These are phyloP conservation scores for Candida pseudofarinosa DNA, from an alignment of 805 yeast species.

Conservation along the genomic window DNA sequence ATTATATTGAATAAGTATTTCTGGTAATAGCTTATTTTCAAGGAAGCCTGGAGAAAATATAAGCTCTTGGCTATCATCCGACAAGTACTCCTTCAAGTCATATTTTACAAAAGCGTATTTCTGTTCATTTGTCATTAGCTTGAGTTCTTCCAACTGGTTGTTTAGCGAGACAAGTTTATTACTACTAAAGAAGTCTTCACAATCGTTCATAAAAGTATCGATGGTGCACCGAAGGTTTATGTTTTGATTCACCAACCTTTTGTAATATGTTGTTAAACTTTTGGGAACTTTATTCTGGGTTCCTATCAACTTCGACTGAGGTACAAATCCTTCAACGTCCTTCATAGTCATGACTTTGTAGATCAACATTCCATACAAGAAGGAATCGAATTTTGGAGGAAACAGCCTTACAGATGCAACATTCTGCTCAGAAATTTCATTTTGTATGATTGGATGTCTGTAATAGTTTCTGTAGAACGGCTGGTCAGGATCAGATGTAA, in stretches of 20 bases:
- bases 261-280: constrained; percentile 30
- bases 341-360: constrained; percentile 37
- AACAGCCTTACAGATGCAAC: constrained; percentile 31
- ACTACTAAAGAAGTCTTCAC: constrained; percentile 20
- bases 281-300: constrained; percentile 28
- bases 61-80: constrained; percentile 11
- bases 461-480: constrained; percentile 37
- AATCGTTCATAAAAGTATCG: constrained; percentile 24
- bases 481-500: constrained; percentile 43
- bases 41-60: constrained; percentile 49
- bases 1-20: constrained; percentile 47
- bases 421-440: constrained; percentile 45
- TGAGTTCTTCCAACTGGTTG: constrained; percentile 51
- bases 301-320: constrained; percentile 5
- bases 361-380: constrained; percentile 55
- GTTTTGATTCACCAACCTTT: constrained; percentile 36
- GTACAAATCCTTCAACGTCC: constrained; percentile 5
- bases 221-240: constrained; percentile 30
- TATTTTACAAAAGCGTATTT: constrained; percentile 42
- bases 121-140: constrained; percentile 49
- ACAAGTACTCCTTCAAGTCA: constrained; percentile 23
- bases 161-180: constrained; percentile 51
- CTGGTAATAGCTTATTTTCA: constrained; percentile 66
- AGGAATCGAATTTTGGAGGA: constrained; percentile 58
- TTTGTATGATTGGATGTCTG: constrained; percentile 35